Evolutionary conservation across 2,329 filamentous ascomycete species (phyloP), one percentile per base, ranked within the genome.

Genomic region (Exserohilum turcica): DNA sequence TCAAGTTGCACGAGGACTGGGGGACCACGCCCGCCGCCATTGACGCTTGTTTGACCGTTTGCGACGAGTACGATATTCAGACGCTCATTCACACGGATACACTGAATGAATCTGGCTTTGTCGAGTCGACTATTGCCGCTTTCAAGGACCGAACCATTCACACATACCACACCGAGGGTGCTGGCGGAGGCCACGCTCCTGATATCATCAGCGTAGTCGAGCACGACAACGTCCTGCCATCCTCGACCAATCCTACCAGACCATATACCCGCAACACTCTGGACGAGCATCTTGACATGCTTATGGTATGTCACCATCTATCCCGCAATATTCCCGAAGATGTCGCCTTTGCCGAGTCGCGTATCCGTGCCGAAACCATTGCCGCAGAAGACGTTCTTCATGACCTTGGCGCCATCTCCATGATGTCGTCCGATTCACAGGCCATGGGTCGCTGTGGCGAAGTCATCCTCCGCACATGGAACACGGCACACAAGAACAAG

Each of bases 1-100:
- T 97, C 55, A 97, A 97, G 75, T 81, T 97, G 6, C 93, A 97
- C 74, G 93, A 97, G 77, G 93, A 97, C 75, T 97, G 93, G 93
- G 93, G 93, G 47, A 86, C 84, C 18, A 97, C 93, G 1, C 93
- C 93, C 0, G 89, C 91, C 1, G 92, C 91, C 18, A 97, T 97
- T 68, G 92, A 97, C 73, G 82, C 88, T 2, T 97, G 93, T 68
- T 82, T 75, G 37, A 70, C 78, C 1, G 89, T 97, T 37, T 97
- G 92, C 73, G 93, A 97, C 66, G 89, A 96, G 70, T 84, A 91
- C 49, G 93, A 97, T 68, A 85, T 97, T 21, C 93, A 97, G 74
- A 95, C 90, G 61, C 85, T 96, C 60, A 95, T 97, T 65, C 93
- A 97, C 74, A 97, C 92, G 0, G 93, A 97, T 74, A 97, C 93